Evolutionary conservation across 345 rosid genomes (phyloP), one percentile per base, ranked within the genome.

Genomic region (Rhizophora mangle): DNA sequence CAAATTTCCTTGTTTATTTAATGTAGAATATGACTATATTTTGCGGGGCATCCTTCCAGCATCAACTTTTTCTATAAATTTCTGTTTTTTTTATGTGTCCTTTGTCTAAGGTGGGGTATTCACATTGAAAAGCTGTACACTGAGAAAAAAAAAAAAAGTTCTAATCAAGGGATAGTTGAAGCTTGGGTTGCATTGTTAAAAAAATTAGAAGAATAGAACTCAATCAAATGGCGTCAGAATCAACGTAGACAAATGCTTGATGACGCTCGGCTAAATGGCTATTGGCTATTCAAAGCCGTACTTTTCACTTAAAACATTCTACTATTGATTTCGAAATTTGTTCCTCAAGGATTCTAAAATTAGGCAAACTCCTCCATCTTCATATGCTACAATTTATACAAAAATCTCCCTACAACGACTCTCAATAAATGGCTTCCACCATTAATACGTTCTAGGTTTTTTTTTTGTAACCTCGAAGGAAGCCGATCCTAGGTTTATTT

Each of bases 401-500:
- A 39, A 39, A 9, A 39, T 39, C 47, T 3, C 47, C 3, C 16
- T 2, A 39, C 10, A 39, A 10, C 47, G 10, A 39, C 16, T 39
- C 10, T 36, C 47, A 39, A 11, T 39, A 39, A 2, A 39, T 39
- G 47, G 15, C 16, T 39, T 39, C 47, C 47, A 39, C 10, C 47
- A 2, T 39, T 39, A 11, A 6, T 11, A 39, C 11, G 47, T 16
- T 11, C 47, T 11, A 11, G 16, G 47, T 39, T 39, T 10, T 11
- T 9, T 39, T 11, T 2, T 39, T 2, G 47, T 2, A 9, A 39
- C 16, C 47, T 11, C 16, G 16, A 10, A 39, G 47, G 47, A 2
- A 66, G 67, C 71, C 24, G 71, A 66, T 67, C 71, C 76, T 29
- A 67, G 67, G 62, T 60, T 60, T 36, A 66, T 66, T 61, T 55